Evolutionary conservation across 495 filamentous ascomycete species (phyloP), one percentile per base, ranked within the genome.

Genomic region (Penicillium waksmanii): DNA sequence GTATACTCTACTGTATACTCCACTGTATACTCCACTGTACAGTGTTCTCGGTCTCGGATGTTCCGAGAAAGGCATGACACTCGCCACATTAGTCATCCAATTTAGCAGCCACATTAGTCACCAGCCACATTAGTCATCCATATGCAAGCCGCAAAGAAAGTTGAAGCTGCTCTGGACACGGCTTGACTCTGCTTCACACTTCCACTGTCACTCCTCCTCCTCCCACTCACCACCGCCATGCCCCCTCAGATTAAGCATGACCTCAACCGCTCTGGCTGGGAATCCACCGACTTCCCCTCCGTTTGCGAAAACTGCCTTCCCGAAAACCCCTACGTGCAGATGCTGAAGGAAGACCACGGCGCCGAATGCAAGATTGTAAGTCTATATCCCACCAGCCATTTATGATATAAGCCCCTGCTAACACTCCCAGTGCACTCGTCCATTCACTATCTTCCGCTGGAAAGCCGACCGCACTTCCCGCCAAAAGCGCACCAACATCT

Each of bases 241-340:
- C 74, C 76, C 51, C 86, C 88, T 12, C 85, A 89, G 68, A 88
- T 97, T 73, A 98, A 98, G 77, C 91, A 97, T 73, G 95, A 98
- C 68, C 83, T 98, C 31, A 98, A 98, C 79, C 87, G 96, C 49
- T 93, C 93, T 3, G 95, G 95, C 34, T 96, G 92, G 91, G 95
- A 98, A 75, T 88, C 89, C 34, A 97, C 95, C 23, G 93, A 86
- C 66, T 86, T 87, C 46, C 84, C 85, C 3, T 85, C 82, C 1
- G 83, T 86, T 13, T 88, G 85, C 67, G 87, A 89, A 66, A 85
- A 80, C 70, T 98, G 96, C 71, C 87, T 98, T 5, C 94, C 95
- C 36, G 92, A 96, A 57, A 98, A 98, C 69, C 95, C 93, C 5
- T 98, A 96, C 73, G 95, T 98, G 44, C 94, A 97, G 73, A 97